Evolutionary conservation across 2,329 filamentous ascomycete species (phyloP).

Genomic region (Xylaria sp.): DNA sequence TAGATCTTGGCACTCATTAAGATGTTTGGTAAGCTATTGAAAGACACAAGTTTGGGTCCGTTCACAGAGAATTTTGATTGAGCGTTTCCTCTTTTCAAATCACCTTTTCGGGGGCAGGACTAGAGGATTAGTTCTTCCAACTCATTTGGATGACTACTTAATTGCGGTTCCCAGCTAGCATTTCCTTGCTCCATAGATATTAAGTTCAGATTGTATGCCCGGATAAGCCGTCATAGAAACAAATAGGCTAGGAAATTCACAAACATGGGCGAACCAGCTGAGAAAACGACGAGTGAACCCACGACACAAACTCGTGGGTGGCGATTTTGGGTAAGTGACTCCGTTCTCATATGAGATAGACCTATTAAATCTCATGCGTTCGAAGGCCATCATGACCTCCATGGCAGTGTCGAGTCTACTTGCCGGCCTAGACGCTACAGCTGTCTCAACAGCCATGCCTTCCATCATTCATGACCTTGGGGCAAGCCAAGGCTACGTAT

Average conservation of each 20-base stretch:
- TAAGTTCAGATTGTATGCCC: not conserved
- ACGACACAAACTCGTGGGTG: conserved; percentile 22
- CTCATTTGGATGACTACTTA: not conserved
- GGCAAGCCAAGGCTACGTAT: conserved; percentile 34
- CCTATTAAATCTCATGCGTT: not conserved
- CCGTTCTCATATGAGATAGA: conserved; percentile 6
- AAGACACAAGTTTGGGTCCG: not conserved
- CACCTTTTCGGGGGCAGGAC: not conserved
- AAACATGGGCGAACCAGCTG: not conserved
- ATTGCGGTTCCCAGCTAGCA: not conserved
- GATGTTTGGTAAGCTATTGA: not conserved
- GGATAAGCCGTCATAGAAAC: not conserved
- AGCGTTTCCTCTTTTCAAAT: not conserved
- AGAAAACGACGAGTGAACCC: not conserved
- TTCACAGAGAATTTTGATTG: not conserved
- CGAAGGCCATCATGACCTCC: conserved; percentile 29
- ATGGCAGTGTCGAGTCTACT: conserved; percentile 28
- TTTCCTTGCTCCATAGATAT: not conserved
- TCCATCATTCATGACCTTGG: conserved; percentile 40
- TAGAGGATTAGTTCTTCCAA: not conserved
- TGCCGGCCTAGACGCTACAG: conserved; percentile 37
- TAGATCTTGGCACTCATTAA: not conserved
- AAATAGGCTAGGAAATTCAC: not conserved
- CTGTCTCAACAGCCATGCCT: conserved; percentile 40
- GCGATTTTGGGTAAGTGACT: conserved; percentile 32